Conservation (phyloP, 2,329 filamentous ascomycete species). For the Dryadomyces sulphureus region DNA sequence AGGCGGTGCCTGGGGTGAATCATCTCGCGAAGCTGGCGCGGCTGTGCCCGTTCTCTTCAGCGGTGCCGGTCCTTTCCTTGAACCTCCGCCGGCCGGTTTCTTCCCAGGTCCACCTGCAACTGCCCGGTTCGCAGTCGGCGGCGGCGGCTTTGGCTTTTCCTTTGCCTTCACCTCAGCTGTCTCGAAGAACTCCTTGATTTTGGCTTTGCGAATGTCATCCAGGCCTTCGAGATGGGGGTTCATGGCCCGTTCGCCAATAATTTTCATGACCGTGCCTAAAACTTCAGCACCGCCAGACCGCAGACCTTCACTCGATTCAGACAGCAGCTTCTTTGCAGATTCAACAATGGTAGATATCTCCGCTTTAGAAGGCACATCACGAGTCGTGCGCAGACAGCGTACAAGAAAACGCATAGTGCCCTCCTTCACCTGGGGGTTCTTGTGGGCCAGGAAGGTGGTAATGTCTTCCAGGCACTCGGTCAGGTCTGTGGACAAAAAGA, state of each 20-base stretch:
- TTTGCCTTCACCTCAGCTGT: constrained; percentile 75
- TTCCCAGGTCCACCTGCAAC: constrained; percentile 31
- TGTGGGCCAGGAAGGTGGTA: constrained; percentile 69
- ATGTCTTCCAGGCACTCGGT: constrained; percentile 88
- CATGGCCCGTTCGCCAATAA: constrained; percentile 94
- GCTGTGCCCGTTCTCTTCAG: constrained; percentile 20
- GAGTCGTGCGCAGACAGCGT: constrained; percentile 68
- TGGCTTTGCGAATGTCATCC: constrained; percentile 89
- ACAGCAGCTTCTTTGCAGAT: constrained; percentile 71
- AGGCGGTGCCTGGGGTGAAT: constrained; percentile 43
- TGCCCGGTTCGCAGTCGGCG: constrained; percentile 27
- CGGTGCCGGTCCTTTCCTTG: constrained; percentile 33
- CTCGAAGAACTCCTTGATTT: constrained; percentile 86
- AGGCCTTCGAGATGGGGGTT: constrained; percentile 79
- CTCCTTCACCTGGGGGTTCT: constrained; percentile 96
- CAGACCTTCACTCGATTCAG: constrained; percentile 74
- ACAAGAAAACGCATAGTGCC: constrained; percentile 91
- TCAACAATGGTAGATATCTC: constrained; percentile 83
- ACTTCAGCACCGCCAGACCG: constrained; percentile 84
- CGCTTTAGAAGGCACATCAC: constrained; percentile 67
- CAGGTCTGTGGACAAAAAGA: constrained; percentile 51
- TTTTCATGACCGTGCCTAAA: constrained; percentile 93
- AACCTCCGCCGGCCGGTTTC: constrained; percentile 19
- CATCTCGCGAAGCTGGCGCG: constrained; percentile 26
- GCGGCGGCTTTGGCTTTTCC: constrained; percentile 70